Conservation (phyloP, 148 eudicot species). For the Agrostemma githago region DNA sequence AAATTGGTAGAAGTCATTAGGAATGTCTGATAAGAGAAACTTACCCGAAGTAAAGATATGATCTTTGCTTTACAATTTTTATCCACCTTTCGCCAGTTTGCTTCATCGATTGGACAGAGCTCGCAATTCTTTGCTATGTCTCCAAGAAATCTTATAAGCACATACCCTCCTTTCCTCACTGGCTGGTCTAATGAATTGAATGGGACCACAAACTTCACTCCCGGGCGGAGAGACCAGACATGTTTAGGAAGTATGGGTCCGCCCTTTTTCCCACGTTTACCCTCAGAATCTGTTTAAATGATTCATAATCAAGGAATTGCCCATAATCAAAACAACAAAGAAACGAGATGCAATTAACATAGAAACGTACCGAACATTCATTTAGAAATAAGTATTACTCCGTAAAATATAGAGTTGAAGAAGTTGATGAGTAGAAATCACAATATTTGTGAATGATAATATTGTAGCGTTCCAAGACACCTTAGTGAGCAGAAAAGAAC, state of each 20-base stretch:
- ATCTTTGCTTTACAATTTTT: slow-evolving; percentile 25
- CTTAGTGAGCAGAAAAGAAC: slow-evolving; percentile 8
- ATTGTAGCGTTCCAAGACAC: not conserved
- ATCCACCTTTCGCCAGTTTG: slow-evolving; percentile 32
- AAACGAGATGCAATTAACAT: not conserved
- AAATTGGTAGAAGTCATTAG: not conserved
- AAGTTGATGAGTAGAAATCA: not conserved
- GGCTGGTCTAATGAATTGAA: slow-evolving; percentile 31
- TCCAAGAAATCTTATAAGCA: slow-evolving; percentile 31
- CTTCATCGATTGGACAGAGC: slow-evolving; percentile 31
- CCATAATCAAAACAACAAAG: not conserved
- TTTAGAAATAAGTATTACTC: not conserved
- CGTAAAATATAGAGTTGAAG: not conserved
- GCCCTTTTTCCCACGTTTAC: slow-evolving; percentile 33
- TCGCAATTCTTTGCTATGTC: slow-evolving; percentile 35
- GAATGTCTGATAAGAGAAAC: not conserved
- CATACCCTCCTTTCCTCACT: slow-evolving; percentile 30
- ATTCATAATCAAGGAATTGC: not conserved
- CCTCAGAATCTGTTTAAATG: slow-evolving; percentile 23
- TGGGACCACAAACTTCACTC: slow-evolving; percentile 35
- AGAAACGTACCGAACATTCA: not conserved
- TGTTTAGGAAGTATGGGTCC: slow-evolving; percentile 32
- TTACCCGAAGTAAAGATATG: slow-evolving; percentile 31
- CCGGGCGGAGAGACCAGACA: slow-evolving; percentile 34
- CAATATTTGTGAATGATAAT: not conserved